These are phyloP conservation scores for Alliaria petiolata DNA, from an alignment of 345 rosid genomes.

Conservation along the genomic window DNA sequence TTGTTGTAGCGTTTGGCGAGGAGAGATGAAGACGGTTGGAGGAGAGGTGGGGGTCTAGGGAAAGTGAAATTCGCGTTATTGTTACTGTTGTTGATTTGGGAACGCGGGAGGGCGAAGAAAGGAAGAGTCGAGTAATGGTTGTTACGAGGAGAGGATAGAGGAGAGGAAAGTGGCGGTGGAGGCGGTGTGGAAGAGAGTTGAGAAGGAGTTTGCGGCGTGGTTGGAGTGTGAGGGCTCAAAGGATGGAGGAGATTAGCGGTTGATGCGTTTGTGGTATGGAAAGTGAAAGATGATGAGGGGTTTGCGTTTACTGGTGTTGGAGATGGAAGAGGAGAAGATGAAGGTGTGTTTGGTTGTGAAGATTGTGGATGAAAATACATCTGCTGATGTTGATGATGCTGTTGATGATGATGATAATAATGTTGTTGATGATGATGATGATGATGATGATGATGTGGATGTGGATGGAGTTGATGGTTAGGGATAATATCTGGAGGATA, in stretches of 20 bases:
- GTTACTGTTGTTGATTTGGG: conserved; percentile 16
- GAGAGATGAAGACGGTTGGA: conserved; percentile 39
- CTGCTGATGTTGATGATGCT: too few relatives aligned
- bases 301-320: conserved; percentile 24
- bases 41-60: conserved; percentile 46
- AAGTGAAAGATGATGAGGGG: conserved; percentile 30
- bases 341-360: conserved; percentile 36
- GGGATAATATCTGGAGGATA: conserved; percentile 56
- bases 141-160: conserved; percentile 34
- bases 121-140: conserved; percentile 40
- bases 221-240: conserved; percentile 39
- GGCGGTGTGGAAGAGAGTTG: conserved; percentile 32
- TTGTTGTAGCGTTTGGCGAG: conserved; percentile 40
- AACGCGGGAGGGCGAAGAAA: conserved; percentile 33
- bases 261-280: conserved; percentile 28
- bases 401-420: too few relatives aligned
- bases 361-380: conserved; percentile 27
- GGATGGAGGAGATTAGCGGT: conserved; percentile 27
- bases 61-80: conserved; percentile 25
- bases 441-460: conserved; percentile 8
- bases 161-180: conserved; percentile 33
- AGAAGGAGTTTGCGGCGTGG: conserved; percentile 31
- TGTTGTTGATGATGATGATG: background rate
- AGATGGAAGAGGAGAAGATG: conserved; percentile 37
- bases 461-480: conserved; percentile 34